Base-by-base conservation (phyloP, 768 basidiomycete genomes). In the Leccinum variicolor region DNA sequence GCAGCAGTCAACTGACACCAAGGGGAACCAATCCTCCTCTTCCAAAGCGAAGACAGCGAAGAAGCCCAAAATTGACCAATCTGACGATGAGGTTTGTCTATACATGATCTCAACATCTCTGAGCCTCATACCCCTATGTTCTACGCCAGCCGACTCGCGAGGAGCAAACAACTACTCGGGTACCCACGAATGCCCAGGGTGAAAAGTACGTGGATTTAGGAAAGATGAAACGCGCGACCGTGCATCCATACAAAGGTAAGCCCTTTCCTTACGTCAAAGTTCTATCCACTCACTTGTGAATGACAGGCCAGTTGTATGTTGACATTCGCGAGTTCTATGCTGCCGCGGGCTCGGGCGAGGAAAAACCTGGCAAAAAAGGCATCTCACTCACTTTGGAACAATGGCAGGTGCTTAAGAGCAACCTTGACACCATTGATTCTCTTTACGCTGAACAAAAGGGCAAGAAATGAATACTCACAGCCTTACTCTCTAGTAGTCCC, bases 341-440 rank as follows among this genome's bases (percentile, higher is more conserved):
- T 53, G 68, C 72, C 21, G n/a, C n/a, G n/a, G 74, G 80, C 1
- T 3, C n/a, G 39, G 83, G 85, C 6, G 84, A 85, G 4, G 78
- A 82, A 61, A 90, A 87, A 60, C 90, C 91, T 0, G 89, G 89
- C 0, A 92, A 90, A 71, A 93, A 92, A 64, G 91, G 90, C 9
- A 88, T 92, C 52, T 80, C 86, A 0, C 75, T 93, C 26, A 69
- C 74, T 14, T 49, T 74, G 3, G 89, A 91, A 19, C 89, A 89
- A 82, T 89, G 87, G 87, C 73, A 84, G 47, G 64, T 67, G 11
- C 72, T 91, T 53, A 86, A 81, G 66, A 68, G 67, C 15, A 71
- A 73, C 39, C 61, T 71, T 1, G 62, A 64, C 10, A 70, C 66
- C n/a, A 79, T 91, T 53, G 86, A 90, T 65, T 64, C 75, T 5